Evolutionary conservation across 305 asterid species (phyloP).

Genomic region (Striga hermonthica): DNA sequence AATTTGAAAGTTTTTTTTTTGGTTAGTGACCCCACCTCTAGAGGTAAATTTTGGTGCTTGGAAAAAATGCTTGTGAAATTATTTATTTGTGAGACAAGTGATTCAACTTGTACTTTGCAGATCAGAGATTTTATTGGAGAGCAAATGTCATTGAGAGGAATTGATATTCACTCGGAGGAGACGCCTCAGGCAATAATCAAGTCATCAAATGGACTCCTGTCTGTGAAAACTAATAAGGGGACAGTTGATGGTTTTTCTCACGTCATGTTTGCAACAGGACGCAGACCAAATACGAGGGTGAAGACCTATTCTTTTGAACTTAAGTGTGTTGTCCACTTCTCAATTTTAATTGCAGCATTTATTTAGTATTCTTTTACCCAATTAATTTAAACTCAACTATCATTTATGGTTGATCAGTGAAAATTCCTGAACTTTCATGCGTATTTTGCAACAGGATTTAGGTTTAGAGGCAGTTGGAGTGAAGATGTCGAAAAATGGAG

Average conservation of each 20-base stretch:
- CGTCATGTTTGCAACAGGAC: slow-evolving; percentile 92
- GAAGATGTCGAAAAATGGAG: slow-evolving; percentile 73
- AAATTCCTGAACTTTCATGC: background rate
- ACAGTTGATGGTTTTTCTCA: slow-evolving; percentile 82
- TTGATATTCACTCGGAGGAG: slow-evolving; percentile 84
- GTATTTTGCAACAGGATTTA: slow-evolving; percentile 60
- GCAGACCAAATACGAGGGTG: slow-evolving; percentile 82
- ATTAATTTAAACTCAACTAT: background rate
- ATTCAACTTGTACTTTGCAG: slow-evolving; percentile 44
- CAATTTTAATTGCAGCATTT: slow-evolving; percentile 18
- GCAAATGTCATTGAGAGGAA: slow-evolving; percentile 82
- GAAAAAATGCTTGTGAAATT: slow-evolving; percentile 15
- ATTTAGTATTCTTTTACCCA: slow-evolving; percentile 12
- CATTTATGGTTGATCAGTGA: no score
- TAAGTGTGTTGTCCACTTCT: background rate
- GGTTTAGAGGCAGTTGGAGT: slow-evolving; percentile 85
- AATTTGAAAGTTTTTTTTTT: background rate
- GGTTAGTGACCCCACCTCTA: background rate
- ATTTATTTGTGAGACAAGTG: slow-evolving; percentile 21
- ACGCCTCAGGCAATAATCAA: slow-evolving; percentile 70
- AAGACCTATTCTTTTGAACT: slow-evolving; percentile 1
- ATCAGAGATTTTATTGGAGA: slow-evolving; percentile 87
- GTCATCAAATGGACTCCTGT: slow-evolving; percentile 73
- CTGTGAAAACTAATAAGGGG: slow-evolving; percentile 81
- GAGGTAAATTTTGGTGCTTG: background rate